Percentiles rank a stretch among this genome's conserved stretches.
phyloP scores from a whole-genome alignment of 768 basidiomycete genomes.

The Lentinula boryana region DNA sequence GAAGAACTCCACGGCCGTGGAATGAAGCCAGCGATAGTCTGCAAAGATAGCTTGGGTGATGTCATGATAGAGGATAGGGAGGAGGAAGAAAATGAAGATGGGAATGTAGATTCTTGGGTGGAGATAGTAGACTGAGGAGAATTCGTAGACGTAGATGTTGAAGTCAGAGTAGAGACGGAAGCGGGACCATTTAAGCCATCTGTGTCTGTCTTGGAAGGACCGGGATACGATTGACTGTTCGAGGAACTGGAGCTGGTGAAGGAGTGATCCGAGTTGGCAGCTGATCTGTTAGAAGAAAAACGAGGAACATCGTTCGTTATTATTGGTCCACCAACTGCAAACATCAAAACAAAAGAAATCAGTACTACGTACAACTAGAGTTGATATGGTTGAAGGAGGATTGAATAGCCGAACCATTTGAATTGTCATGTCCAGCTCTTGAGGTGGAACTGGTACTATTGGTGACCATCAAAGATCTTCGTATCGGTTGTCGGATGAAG shows the following conservation, averaged over 20 bases:
- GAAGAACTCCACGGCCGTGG: constrained; percentile 43
- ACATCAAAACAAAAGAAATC: constrained; percentile 28
- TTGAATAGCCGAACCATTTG: constrained; percentile 53
- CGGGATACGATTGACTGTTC: constrained; percentile 1
- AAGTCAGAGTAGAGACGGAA: background rate
- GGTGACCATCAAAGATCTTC: constrained; percentile 27
- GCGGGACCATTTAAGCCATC: background rate
- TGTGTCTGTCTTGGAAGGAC: background rate
- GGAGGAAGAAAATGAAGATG: constrained; percentile 23
- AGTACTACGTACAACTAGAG: constrained; percentile 50
- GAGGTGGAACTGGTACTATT: constrained; percentile 7
- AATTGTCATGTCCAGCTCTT: constrained; percentile 9
- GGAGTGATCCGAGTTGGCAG: background rate
- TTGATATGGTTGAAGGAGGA: constrained; percentile 35
- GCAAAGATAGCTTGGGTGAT: constrained; percentile 47
- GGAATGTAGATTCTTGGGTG: background rate
- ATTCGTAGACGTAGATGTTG: background rate
- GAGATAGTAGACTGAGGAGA: background rate
- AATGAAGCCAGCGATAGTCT: constrained; percentile 56
- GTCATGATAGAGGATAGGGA: constrained; percentile 45
- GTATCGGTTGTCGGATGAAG: constrained; percentile 39
- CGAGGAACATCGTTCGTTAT: background rate
- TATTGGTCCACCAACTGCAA: constrained; percentile 22
- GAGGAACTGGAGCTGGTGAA: background rate
- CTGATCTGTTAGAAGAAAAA: constrained; percentile 5